Evolutionary conservation across 73 alveolate species (phyloP).

Genomic region (Tetrahymena malaccensis): DNA sequence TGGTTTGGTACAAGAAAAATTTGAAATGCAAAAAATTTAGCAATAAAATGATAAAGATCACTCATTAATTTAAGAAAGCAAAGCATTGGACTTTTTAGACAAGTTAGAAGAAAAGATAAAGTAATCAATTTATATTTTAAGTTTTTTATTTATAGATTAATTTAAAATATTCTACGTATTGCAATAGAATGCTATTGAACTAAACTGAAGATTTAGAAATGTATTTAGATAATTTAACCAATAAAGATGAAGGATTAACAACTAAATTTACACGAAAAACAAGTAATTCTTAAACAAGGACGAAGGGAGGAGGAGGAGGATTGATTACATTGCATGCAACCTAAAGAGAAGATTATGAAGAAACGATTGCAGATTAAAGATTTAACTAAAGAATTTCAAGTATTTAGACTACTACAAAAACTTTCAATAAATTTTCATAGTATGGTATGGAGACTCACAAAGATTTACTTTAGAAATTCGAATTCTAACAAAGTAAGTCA

Average conservation of each 20-base stretch:
- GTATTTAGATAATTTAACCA: neutral
- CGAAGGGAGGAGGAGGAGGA: neutral
- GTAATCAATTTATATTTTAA: neutral
- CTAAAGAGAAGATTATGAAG: neutral
- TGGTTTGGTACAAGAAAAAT: neutral
- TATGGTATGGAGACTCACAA: neutral
- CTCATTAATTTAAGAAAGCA: neutral
- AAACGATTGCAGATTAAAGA: neutral
- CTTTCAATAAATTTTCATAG: neutral
- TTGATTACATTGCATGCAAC: neutral
- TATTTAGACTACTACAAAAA: neutral
- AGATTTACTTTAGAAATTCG: neutral
- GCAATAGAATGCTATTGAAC: neutral
- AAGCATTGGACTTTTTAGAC: neutral
- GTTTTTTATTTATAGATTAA: neutral
- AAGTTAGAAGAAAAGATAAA: neutral
- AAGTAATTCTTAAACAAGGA: neutral
- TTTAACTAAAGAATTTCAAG: neutral
- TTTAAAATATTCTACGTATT: no score
- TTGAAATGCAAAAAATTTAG: neutral
- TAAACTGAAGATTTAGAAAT: neutral
- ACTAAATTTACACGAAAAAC: neutral
- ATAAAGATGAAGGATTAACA: neutral
- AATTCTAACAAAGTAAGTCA: neutral
- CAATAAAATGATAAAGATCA: neutral